Percentiles rank a stretch among this genome's conserved stretches.
Conservation (phyloP, 768 basidiomycete species). For the Leccinellum albellum region DNA sequence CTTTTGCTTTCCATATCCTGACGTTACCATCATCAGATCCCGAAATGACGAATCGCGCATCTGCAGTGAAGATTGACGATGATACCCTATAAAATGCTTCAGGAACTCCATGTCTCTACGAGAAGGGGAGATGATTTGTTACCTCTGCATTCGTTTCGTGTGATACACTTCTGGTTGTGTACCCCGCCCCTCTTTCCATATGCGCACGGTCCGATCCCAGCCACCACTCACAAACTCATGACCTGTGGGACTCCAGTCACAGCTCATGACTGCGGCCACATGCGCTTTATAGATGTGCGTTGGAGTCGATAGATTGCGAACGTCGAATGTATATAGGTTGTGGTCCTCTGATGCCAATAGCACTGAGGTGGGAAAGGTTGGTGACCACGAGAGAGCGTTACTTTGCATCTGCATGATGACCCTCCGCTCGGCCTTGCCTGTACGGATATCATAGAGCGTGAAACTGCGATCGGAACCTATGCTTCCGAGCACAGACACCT, state of each 20-base stretch:
- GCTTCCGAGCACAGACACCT: constrained; percentile 91
- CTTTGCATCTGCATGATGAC: constrained; percentile 93
- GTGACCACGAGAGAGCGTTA: constrained; percentile 93
- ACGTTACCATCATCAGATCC: constrained; percentile 96
- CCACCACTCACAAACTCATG: constrained; percentile 93
- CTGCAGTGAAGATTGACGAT: constrained; percentile 82
- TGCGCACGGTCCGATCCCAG: constrained; percentile 90
- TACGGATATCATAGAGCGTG: constrained; percentile 93
- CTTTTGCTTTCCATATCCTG: constrained; percentile 91
- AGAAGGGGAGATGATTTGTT: constrained; percentile 30
- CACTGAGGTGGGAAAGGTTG: constrained; percentile 87
- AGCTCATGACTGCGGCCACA: constrained; percentile 93
- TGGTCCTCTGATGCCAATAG: constrained; percentile 98
- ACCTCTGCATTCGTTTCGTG: constrained; percentile 99
- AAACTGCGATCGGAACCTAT: constrained; percentile 94
- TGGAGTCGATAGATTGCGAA: constrained; percentile 75
- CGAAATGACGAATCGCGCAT: constrained; percentile 85
- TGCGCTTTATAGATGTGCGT: constrained; percentile 96
- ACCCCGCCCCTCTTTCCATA: constrained; percentile 89
- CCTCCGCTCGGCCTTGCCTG: constrained; percentile 90
- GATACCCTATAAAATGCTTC: constrained; percentile 57
- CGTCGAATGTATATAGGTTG: constrained; percentile 97
- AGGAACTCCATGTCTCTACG: not conserved
- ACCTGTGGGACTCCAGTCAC: constrained; percentile 97
- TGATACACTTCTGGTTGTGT: constrained; percentile 88